These are phyloP conservation scores for Sporisorium exsertum DNA, from an alignment of 1,284 basidiomycete genomes.

Conservation along the genomic window DNA sequence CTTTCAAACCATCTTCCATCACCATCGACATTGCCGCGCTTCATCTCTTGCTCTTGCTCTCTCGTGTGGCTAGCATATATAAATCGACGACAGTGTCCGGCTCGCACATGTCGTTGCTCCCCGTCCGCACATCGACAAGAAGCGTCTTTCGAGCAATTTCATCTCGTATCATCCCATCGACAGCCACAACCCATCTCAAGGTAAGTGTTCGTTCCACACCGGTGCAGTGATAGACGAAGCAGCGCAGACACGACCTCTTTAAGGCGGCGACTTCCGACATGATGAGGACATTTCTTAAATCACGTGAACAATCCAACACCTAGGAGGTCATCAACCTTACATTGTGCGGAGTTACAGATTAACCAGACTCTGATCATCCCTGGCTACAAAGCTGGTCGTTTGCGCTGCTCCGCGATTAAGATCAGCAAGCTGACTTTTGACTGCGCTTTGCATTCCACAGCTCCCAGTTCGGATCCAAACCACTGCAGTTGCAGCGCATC, in stretches of 20 bases:
- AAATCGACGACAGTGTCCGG: background rate
- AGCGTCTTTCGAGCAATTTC: slow-evolving; percentile 3
- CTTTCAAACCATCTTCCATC: background rate
- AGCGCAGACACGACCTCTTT: background rate
- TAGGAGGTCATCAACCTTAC: slow-evolving; percentile 47
- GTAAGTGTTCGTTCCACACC: slow-evolving; percentile 2
- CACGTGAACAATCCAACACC: slow-evolving; percentile 63
- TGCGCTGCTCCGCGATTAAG: background rate
- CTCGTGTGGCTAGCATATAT: slow-evolving; percentile 2
- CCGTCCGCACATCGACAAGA: slow-evolving; percentile 4
- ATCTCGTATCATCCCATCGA: slow-evolving; percentile 1
- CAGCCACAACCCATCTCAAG: background rate
- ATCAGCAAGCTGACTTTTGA: background rate
- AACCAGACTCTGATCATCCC: slow-evolving; percentile 52
- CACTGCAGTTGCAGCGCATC: background rate
- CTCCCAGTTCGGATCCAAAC: background rate
- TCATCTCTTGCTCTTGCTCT: slow-evolving; percentile 10
- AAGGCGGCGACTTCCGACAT: slow-evolving; percentile 6
- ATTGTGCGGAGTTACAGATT: slow-evolving; percentile 53
- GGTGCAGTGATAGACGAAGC: background rate
- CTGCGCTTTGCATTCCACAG: slow-evolving; percentile 3
- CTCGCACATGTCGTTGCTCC: slow-evolving; percentile 6
- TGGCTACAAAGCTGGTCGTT: background rate
- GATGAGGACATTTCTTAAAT: slow-evolving; percentile 55
- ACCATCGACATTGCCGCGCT: slow-evolving; percentile 21